Evolutionary conservation across 495 filamentous ascomycete genomes (phyloP).

Genomic region (Aspergillus campestris): DNA sequence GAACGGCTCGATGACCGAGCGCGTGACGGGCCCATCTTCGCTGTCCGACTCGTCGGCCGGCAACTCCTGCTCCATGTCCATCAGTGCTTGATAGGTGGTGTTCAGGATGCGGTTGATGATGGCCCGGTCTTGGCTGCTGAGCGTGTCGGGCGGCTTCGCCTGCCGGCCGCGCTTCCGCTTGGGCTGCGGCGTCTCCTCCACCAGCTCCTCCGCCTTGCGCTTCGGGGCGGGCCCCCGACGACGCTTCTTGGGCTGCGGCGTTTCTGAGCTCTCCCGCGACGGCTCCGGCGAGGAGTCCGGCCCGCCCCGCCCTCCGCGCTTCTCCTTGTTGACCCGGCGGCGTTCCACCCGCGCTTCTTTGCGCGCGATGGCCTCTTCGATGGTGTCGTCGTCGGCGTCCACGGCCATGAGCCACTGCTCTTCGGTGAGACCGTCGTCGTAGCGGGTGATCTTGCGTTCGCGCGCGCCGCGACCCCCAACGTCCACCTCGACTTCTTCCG

Average conservation of each 20-base stretch:
- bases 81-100: conserved; percentile 66
- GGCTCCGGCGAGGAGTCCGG: conserved; percentile 67
- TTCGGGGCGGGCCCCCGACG: conserved; percentile 67
- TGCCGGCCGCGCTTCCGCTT: conserved; percentile 74
- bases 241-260: conserved; percentile 57
- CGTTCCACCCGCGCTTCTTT: conserved; percentile 78
- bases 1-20: conserved; percentile 88
- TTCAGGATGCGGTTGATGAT: conserved; percentile 68
- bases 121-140: conserved; percentile 37
- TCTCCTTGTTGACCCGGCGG: conserved; percentile 65
- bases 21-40: conserved; percentile 51
- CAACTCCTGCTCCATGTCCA: conserved; percentile 61
- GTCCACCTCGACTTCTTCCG: conserved; percentile 66
- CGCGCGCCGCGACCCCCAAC: conserved; percentile 81
- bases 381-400: conserved; percentile 88
- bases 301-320: conserved; percentile 38
- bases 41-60: conserved; percentile 53
- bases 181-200: conserved; percentile 69
- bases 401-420: conserved; percentile 94
- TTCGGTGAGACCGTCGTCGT: conserved; percentile 95
- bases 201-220: conserved; percentile 73
- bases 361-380: conserved; percentile 85
- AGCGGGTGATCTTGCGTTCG: conserved; percentile 86
- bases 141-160: conserved; percentile 52
- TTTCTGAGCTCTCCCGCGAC: conserved; percentile 73